These are phyloP conservation scores for Mucor indicus DNA, from an alignment of 371 early-diverging fungal genomes.

Conservation along the genomic window DNA sequence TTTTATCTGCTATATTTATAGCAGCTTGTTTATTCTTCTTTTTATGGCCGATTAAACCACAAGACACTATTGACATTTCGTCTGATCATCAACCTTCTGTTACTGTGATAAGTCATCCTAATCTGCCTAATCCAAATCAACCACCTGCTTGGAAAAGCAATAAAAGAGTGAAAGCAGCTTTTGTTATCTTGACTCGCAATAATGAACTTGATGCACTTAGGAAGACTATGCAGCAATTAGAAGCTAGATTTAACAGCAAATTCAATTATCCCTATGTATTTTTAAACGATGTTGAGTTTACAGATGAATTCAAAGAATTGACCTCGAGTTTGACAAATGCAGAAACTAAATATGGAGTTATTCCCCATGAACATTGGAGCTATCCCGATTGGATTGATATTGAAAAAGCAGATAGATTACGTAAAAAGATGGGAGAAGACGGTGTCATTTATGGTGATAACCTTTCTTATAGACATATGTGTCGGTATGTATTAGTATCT, in stretches of 20 bases:
- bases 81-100: neutral
- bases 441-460: slow-evolving; percentile 81
- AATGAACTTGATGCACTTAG: slow-evolving; percentile 69
- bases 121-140: slow-evolving; percentile 12
- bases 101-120: slow-evolving; percentile 16
- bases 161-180: slow-evolving; percentile 61
- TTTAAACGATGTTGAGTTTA: slow-evolving; percentile 79
- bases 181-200: slow-evolving; percentile 70
- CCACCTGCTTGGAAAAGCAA: slow-evolving; percentile 30
- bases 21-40: slow-evolving; percentile 10
- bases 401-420: slow-evolving; percentile 53
- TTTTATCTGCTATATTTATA: slow-evolving; percentile 3
- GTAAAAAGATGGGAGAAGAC: slow-evolving; percentile 59
- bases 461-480: slow-evolving; percentile 92
- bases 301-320: slow-evolving; percentile 66
- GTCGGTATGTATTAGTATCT: slow-evolving; percentile 55
- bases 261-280: slow-evolving; percentile 90
- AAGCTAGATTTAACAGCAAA: slow-evolving; percentile 78
- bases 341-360: slow-evolving; percentile 49
- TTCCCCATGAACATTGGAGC: slow-evolving; percentile 81
- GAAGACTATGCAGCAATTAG: slow-evolving; percentile 68
- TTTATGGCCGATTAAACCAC: slow-evolving; percentile 13
- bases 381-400: slow-evolving; percentile 81
- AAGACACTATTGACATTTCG: neutral
- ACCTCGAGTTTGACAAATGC: slow-evolving; percentile 49